Conservation (phyloP, 192 early-diverging fungal species). For the Pilaira anomala region DNA sequence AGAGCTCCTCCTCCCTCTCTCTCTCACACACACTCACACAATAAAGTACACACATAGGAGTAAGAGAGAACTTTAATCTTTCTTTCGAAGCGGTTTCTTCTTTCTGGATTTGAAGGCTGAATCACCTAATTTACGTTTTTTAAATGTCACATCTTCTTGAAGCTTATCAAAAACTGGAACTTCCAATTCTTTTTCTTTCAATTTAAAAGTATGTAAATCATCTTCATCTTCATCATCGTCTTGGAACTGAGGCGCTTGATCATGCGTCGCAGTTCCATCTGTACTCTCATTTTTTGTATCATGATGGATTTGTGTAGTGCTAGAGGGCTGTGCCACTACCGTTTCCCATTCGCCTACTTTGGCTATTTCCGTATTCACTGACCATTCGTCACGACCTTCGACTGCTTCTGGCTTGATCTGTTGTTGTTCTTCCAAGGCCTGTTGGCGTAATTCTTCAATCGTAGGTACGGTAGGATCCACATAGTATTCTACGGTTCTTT, state of each 20-base stretch:
- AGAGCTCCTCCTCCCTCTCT: not conserved
- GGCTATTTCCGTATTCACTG: not conserved
- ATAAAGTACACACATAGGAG: too few species aligned
- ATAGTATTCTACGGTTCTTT: conserved; percentile 6
- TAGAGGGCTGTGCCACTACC: conserved; percentile 5
- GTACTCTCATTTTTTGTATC: not conserved
- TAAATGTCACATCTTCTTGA: conserved; percentile 33
- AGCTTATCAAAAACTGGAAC: conserved; percentile 19
- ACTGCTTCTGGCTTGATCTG: not conserved
- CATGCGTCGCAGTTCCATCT: conserved; percentile 5
- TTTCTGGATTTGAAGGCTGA: not conserved
- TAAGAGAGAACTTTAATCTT: not conserved
- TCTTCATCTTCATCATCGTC: conserved; percentile 45
- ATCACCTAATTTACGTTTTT: conserved; percentile 44
- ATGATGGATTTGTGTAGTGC: not conserved
- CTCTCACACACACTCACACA: too few species aligned
- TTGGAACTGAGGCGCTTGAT: conserved; percentile 28
- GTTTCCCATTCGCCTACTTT: conserved; percentile 20
- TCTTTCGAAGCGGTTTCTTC: conserved; percentile 11
- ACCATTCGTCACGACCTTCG: conserved; percentile 15
- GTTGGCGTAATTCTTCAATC: not conserved
- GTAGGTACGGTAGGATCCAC: conserved; percentile 6
- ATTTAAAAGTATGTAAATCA: conserved; percentile 45
- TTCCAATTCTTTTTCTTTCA: conserved; percentile 49
- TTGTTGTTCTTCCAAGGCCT: not conserved